Evolutionary conservation across 768 basidiomycete species (phyloP), one percentile per base, ranked within the genome.

Genomic region (Gelatoporia subvermispora): DNA sequence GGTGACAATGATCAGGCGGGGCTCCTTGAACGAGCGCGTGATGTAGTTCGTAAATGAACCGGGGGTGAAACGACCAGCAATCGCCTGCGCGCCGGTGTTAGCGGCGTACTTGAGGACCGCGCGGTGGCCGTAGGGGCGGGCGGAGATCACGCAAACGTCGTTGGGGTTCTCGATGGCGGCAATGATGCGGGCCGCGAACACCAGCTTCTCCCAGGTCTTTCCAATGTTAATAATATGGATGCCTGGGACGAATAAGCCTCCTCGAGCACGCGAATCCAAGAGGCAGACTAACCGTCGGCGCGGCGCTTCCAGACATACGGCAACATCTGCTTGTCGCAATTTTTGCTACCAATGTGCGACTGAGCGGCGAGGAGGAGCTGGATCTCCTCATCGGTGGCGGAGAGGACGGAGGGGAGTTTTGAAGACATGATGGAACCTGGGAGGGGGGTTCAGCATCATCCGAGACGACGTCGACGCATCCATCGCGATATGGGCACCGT

Each of bases 1-100:
- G 68, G 95, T 97, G 54, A 99, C 95, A 65, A 99, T 68, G 70
- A 99, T 94, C 53, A 99, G 82, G 62, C 96, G 92, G 60, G 96
- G 96, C 75, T 99, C 96, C 78, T 97, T 98, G 89, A 98, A 99
- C 52, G 93, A 96, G 64, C 91, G 92, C 60, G 93, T 96, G 79
- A 95, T 95, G 79, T 97, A 97, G 78, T 99, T 99, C 68, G 96
- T 98, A 77, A 98, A 96, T 59, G 84, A 88, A 78, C 95, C 95
- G 62, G 95, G 95, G 56, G 95, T 98, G 78, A 99, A 98, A 63
- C 96, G 92, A 63, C 96, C 96, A 50, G 96, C 96, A 66, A 99
- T 98, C 54, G 96, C 92, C 69, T 95, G 91, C 41, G 95, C 96
- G 57, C 96, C 96, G 54, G 94, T 97, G 80, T 94, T 93, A 67